A percentile compares a stretch with the other conserved stretches of the same genome.
Evolutionary conservation across 2,329 filamentous ascomycete genomes (phyloP).

Genomic region (Ophiostoma australiae): DNA sequence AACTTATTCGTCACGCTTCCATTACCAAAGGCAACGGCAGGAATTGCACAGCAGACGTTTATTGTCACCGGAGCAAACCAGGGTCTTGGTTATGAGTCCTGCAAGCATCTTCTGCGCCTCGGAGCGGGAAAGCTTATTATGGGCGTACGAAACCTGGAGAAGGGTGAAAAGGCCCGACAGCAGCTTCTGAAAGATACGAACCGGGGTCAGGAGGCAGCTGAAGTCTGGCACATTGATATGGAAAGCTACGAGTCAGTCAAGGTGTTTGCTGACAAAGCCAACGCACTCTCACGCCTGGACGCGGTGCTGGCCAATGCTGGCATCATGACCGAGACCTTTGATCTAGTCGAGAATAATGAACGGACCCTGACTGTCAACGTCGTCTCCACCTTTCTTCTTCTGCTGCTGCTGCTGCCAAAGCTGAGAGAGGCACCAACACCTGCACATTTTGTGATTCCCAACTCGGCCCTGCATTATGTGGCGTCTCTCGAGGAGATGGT

Average conservation of each 20-base stretch:
- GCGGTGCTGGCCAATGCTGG: constrained; percentile 42
- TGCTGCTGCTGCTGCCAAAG: background rate
- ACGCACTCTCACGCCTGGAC: constrained; percentile 40
- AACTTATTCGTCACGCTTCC: background rate
- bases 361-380: constrained; percentile 1
- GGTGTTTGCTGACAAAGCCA: constrained; percentile 37
- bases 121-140: constrained; percentile 24
- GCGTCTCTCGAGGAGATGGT: background rate
- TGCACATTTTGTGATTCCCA: background rate
- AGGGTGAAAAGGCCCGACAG: background rate
- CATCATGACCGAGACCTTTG: constrained; percentile 35
- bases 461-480: constrained; percentile 6
- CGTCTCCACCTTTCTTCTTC: background rate
- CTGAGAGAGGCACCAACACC: background rate
- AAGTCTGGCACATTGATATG: constrained; percentile 44
- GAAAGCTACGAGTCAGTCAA: constrained; percentile 38
- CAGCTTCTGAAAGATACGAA: background rate
- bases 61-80: constrained; percentile 44
- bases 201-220: constrained; percentile 10
- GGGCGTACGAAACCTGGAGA: background rate
- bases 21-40: background rate
- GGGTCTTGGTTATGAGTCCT: constrained; percentile 41
- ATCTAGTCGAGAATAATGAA: background rate
- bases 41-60: constrained; percentile 30
- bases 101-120: constrained; percentile 36